Base-by-base conservation (phyloP, 1,139 yeast species). In the Nakaseomyces uthaithaninus region DNA sequence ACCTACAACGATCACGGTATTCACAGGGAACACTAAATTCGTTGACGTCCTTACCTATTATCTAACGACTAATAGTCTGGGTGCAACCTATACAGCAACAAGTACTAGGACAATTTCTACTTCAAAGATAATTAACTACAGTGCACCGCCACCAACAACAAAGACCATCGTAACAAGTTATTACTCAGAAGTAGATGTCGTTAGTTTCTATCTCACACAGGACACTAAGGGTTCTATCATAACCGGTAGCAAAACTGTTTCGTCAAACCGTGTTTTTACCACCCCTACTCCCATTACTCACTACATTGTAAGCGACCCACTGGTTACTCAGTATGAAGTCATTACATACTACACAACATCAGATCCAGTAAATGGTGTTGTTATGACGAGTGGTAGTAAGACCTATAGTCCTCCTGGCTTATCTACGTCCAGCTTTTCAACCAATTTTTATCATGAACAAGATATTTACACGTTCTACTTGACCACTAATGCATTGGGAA, bases 131-230 rank as follows among this genome's bases (percentile, higher is more conserved):
- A 17, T 10, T 12, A 7, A 17, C 4, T 28, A 28, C 11, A 28
- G 7, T 9, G 23, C 11, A n/a, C 33, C 33, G 4, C 33, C 33
- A n/a, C 14, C 4, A 17, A 28, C 33, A 7, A 28, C 33, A 4
- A 11, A 9, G n/a, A 28, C 33, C 11, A 17, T 28, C 15, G 18
- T 12, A 7, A n/a, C 17, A 4, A 7, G 9, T n/a, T 6, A n/a
- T 14, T 27, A 27, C 17, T 27, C 31, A 14, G 31, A 27, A 18
- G 31, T 27, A 15, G 31, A 27, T 27, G 31, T 27, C 15, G 15
- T 27, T 12, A 14, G 18, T 14, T 27, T 14, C 17, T 27, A 10
- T 4, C 15, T 27, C 9, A 27, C 17, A 2, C 15, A 27, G 7
- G 31, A 27, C 17, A 4, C 12, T 11, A 22, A 22, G 10, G 11